Percentiles rank a stretch among this genome's conserved stretches.
These are phyloP conservation scores for Selaginella moellendorffii DNA, from an alignment of 75 land plant species.

Conservation along the genomic window DNA sequence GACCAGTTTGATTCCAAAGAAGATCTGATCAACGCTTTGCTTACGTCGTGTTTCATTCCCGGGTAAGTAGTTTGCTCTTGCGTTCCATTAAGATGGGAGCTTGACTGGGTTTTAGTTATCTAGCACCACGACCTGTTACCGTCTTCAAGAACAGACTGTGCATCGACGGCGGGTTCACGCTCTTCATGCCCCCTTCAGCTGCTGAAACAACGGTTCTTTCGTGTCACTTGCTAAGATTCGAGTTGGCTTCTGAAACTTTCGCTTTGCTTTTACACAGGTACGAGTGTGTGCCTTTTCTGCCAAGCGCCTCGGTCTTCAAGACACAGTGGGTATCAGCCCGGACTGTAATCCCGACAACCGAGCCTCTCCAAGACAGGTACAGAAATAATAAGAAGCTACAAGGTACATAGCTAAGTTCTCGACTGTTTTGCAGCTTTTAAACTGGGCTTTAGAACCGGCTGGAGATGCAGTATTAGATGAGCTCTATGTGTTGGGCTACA, in stretches of 20 bases:
- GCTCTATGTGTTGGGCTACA: slow-evolving; percentile 70
- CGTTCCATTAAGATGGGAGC: no score
- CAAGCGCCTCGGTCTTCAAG: slow-evolving; percentile 39
- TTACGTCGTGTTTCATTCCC: slow-evolving; percentile 91
- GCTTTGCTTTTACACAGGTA: no score
- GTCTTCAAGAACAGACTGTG: slow-evolving; percentile 69
- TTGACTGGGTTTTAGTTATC: slow-evolving; percentile 47
- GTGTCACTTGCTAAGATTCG: background rate
- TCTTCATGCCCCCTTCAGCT: slow-evolving; percentile 97
- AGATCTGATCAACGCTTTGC: slow-evolving; percentile 81
- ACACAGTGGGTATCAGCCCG: slow-evolving; percentile 66
- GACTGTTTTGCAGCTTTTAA: slow-evolving; percentile 52
- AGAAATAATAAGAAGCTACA: background rate
- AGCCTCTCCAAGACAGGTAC: slow-evolving; percentile 66
- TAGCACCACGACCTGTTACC: slow-evolving; percentile 89
- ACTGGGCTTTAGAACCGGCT: slow-evolving; percentile 96
- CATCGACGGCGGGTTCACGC: slow-evolving; percentile 94
- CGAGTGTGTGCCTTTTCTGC: slow-evolving; percentile 88
- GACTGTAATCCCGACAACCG: slow-evolving; percentile 78
- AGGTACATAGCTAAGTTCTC: background rate
- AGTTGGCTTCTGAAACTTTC: no score
- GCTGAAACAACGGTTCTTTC: slow-evolving; percentile 57
- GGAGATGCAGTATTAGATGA: slow-evolving; percentile 60
- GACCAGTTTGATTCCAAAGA: slow-evolving; percentile 88
- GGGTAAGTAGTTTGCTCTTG: slow-evolving; percentile 37